Base-by-base conservation (phyloP, 108 stramenopile species). In the Cyclotella atomus region DNA sequence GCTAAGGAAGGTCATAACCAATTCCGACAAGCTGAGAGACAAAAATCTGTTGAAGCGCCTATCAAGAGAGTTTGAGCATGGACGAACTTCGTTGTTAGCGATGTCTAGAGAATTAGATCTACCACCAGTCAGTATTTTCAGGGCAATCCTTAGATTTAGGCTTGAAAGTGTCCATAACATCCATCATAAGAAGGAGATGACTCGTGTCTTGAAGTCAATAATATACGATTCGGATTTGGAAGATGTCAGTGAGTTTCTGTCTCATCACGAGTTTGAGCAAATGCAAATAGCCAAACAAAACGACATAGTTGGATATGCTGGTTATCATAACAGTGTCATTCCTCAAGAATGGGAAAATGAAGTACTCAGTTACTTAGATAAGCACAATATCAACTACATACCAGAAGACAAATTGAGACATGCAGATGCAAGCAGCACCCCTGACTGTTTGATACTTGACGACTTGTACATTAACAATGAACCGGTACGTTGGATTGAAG, bases 51-150 rank as follows among this genome's bases (percentile, higher is more conserved):
- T 70, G 30, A 64, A 75, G 28, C 45, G 44, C 16, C 36, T 81
- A 25, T 38, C 27, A 2, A 56, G 23, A 44, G 25, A 34, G 9
- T 70, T 75, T 47, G 53, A 70, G 20, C 17, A 30, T 7, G 27
- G 41, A 19, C 45, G 49, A 38, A 69, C 41, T 16, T 56, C 74
- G 9, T 34, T 81, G 4, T 7, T 44, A 6, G 68, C 75, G 15
- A 63, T 81, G 47, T 61, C 68, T 2, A 19, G 19, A 28, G 47
- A 62, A 29, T 45, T 76, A 29, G 75, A 81, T 54, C 49, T 75
- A n/a, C 75, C 79, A 7, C 79, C 79, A 1, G 79, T 81, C 9
- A 49, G 43, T 15, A 70, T 81, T 28, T 24, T 81, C 38, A 59
- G 79, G 46, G 74, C 74, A 27, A 75, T 81, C 23, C 2, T 81